Evolutionary conservation across 2,329 filamentous ascomycete genomes (phyloP), one percentile per base, ranked within the genome.

Genomic region (Gnomoniopsis sp.): DNA sequence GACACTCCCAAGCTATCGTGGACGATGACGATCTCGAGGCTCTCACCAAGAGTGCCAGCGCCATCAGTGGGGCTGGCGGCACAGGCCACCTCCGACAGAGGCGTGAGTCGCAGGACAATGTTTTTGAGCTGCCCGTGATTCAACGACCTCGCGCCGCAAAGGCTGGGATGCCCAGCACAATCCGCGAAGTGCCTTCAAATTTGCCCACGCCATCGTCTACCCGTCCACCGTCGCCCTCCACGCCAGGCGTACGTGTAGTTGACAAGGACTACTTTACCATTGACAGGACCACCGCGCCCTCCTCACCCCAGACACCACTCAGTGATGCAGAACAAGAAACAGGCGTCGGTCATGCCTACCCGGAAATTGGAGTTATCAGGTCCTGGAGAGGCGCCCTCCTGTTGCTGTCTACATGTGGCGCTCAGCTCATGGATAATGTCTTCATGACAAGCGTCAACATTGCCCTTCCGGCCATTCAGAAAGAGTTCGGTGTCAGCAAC

Each of bases 391-490:
- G 75, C 1, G 65, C 66, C 7, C 59, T 74, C 60, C 71, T 77
- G 26, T 63, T 77, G 34, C 57, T 75, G 21, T 70, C 72, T 21
- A 77, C 75, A 3, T 75, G 73, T 30, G 74, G 74, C 48, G 73
- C 74, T 7, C 75, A 77, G 50, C 69, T 76, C 41, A 70, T 77
- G 49, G 74, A 77, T 53, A 77, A 77, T 60, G 72, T 77, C 17
- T 77, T 76, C 61, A 77, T 77, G 72, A 75, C 72, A 1, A 71
- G 71, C 30, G 68, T 74, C 19, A 76, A 76, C 48, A 74, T 76
- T 55, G 72, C 73, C 2, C 59, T 76, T 23, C 71, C 74, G 0
- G 72, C 74, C 1, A 75, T 76, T 10, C 73, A 76, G 49, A 65
- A 70, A 33, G 57, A 59, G 19, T 59, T 59, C 23, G 48, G 48